Percentiles rank a stretch among this genome's conserved stretches.
These are phyloP conservation scores for Aspergillus aculeatus DNA, from an alignment of 2,329 filamentous ascomycete genomes.

Conservation along the genomic window DNA sequence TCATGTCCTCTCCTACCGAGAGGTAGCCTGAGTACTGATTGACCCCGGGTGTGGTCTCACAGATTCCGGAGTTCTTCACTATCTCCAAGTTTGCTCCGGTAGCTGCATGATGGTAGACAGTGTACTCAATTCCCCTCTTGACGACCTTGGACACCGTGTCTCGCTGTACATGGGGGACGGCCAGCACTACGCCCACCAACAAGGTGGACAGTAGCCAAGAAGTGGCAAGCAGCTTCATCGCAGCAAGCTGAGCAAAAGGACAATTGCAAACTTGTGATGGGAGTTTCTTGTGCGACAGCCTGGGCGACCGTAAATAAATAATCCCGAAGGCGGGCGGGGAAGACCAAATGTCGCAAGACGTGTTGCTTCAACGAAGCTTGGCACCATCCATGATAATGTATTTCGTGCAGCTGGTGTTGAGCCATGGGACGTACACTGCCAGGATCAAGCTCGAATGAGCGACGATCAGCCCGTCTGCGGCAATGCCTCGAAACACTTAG, in stretches of 20 bases:
- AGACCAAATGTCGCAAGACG: neutral
- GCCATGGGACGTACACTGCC: neutral
- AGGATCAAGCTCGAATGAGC: no score
- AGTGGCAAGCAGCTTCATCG: neutral
- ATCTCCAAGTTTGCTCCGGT: conserved; percentile 48
- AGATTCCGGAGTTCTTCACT: conserved; percentile 53
- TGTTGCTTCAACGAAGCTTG: neutral
- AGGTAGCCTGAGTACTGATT: conserved; percentile 55
- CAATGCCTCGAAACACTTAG: no score
- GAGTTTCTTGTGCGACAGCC: neutral
- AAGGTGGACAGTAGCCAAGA: neutral
- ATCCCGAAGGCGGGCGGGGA: neutral
- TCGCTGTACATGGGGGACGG: neutral
- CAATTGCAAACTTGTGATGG: neutral
- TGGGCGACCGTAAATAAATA: neutral
- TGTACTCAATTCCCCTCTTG: conserved; percentile 43
- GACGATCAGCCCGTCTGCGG: no score
- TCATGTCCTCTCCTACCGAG: conserved; percentile 45
- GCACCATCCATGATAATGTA: neutral
- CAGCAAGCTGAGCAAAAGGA: neutral
- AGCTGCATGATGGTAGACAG: conserved; percentile 50
- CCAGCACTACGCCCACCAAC: neutral
- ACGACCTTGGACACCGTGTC: conserved; percentile 27
- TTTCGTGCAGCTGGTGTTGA: neutral
- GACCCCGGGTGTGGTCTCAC: conserved; percentile 52